phyloP scores from a whole-genome alignment of 2,329 filamentous ascomycete species.

The Samsoniella hepiali region DNA sequence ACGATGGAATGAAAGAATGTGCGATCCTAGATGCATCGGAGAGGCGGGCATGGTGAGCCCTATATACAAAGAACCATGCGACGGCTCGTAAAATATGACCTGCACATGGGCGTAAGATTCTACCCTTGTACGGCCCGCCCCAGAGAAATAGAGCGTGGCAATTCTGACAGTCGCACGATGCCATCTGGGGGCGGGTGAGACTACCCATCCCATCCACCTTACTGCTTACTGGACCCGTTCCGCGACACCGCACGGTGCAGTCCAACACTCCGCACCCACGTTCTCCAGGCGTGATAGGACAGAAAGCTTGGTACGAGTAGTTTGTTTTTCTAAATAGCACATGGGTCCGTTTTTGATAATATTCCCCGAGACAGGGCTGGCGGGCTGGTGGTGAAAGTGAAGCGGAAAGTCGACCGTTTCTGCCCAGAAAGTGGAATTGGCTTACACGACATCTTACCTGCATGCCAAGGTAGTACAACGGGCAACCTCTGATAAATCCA shows the following conservation, averaged over 20 bases:
- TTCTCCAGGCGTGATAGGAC: not conserved
- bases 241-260: not conserved
- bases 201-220: conserved; percentile 3
- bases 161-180: not conserved
- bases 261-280: not conserved
- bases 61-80: not conserved
- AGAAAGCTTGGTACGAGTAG: no score
- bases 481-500: no score
- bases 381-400: not conserved
- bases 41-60: not conserved
- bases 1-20: no score
- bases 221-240: conserved; percentile 14
- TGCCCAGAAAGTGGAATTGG: not conserved
- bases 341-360: not conserved
- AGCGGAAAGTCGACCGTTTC: not conserved
- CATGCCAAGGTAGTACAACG: not conserved
- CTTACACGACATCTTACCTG: not conserved
- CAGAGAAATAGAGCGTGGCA: not conserved
- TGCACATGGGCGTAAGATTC: not conserved
- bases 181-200: conserved; percentile 5
- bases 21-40: not conserved
- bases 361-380: not conserved
- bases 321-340: not conserved
- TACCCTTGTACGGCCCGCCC: not conserved
- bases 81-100: conserved; percentile 11